Conservation (phyloP, 1,284 basidiomycete genomes). For the Malassezia dermatis region DNA sequence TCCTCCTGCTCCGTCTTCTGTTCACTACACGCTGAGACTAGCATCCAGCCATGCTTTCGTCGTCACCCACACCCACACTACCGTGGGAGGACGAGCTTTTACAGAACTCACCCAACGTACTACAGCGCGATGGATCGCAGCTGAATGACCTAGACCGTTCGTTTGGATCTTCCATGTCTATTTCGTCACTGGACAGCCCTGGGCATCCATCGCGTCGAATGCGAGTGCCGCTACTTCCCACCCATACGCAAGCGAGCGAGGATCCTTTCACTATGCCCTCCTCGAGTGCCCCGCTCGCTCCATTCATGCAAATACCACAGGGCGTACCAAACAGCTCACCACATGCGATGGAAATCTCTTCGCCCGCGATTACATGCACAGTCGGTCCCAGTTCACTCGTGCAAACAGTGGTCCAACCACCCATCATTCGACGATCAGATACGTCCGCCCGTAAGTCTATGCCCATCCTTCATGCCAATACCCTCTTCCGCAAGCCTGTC, state of each 20-base stretch:
- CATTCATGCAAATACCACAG: conserved; percentile 24
- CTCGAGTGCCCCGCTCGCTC: background rate
- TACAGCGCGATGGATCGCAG: background rate
- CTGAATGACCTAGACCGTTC: conserved; percentile 35
- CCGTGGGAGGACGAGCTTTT: background rate
- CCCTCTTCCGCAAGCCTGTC: background rate
- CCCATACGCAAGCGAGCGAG: background rate
- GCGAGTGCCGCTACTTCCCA: conserved; percentile 1
- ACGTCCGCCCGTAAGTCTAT: conserved; percentile 5
- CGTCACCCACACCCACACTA: background rate
- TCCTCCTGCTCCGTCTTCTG: background rate
- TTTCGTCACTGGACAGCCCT: conserved; percentile 35
- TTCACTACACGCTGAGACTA: background rate
- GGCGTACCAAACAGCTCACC: conserved; percentile 38
- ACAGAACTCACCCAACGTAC: background rate
- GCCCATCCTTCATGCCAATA: background rate
- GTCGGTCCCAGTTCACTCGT: background rate
- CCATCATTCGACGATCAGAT: background rate
- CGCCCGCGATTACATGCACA: conserved; percentile 11
- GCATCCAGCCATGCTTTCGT: background rate
- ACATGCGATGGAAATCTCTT: conserved; percentile 41
- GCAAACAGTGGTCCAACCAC: background rate
- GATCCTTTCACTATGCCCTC: conserved; percentile 8
- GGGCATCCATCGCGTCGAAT: conserved; percentile 10
- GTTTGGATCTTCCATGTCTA: conserved; percentile 46